Evolutionary conservation across 495 filamentous ascomycete genomes (phyloP).

Genomic region (Neurospora cerealis): DNA sequence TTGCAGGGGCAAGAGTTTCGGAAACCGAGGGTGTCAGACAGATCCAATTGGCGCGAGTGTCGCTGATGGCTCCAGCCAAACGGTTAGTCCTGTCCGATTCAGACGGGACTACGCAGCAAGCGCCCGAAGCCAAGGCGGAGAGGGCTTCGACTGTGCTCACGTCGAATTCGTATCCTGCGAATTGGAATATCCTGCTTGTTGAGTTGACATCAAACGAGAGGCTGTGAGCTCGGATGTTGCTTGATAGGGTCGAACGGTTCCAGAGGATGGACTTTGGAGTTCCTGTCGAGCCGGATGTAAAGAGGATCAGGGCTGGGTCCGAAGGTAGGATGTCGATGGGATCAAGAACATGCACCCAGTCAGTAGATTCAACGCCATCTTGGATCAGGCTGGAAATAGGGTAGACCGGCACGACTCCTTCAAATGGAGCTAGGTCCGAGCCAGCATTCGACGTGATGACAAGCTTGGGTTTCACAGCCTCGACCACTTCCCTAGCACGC

Average conservation of each 20-base stretch:
- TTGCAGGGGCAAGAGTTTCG: constrained; percentile 9
- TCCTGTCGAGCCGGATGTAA: constrained; percentile 43
- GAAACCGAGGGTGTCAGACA: constrained; percentile 6
- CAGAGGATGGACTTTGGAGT: constrained; percentile 33
- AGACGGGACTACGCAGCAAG: constrained; percentile 22
- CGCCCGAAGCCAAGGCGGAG: not conserved
- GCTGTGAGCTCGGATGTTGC: constrained; percentile 27
- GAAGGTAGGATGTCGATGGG: not conserved
- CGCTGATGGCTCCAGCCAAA: constrained; percentile 16
- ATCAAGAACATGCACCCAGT: not conserved
- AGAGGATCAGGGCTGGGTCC: constrained; percentile 29
- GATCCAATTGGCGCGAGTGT: constrained; percentile 18
- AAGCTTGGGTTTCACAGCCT: not conserved
- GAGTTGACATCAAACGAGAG: constrained; percentile 15
- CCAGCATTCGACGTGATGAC: not conserved
- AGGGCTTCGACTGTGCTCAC: constrained; percentile 28
- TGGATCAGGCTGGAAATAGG: not conserved
- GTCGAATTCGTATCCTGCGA: constrained; percentile 55
- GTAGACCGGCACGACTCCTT: not conserved
- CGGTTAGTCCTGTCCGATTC: constrained; percentile 24
- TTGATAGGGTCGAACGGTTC: constrained; percentile 29
- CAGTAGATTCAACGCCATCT: not conserved
- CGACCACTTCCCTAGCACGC: not conserved
- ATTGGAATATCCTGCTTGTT: constrained; percentile 37
- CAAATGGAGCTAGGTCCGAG: not conserved